Evolutionary conservation across 108 stramenopile genomes (phyloP).

Genomic region (Skeletonema tropicum): DNA sequence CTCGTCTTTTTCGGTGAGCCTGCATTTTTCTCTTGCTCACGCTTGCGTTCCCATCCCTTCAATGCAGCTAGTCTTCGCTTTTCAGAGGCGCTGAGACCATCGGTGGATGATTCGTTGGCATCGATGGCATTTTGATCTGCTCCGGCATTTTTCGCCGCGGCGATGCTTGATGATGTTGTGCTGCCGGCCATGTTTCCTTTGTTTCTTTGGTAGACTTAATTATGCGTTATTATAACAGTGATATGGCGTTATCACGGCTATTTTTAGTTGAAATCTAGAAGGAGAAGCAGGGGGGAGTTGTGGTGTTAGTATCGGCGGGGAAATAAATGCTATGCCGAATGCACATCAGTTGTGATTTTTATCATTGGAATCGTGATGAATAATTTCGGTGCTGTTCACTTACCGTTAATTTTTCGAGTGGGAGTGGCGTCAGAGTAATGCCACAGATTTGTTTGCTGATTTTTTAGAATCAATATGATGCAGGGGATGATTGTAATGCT

Average conservation of each 20-base stretch:
- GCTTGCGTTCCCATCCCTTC: neutral
- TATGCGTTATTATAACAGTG: neutral
- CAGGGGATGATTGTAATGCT: too few species aligned
- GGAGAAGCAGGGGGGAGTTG: neutral
- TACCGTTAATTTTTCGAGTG: neutral
- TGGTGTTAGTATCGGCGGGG: neutral
- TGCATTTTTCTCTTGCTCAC: neutral
- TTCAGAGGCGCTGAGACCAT: neutral
- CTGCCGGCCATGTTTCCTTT: neutral
- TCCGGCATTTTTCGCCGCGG: neutral
- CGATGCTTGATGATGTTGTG: neutral
- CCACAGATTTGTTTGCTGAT: neutral
- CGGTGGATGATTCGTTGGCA: neutral
- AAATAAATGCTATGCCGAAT: neutral
- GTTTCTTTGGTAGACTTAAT: neutral
- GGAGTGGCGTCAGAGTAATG: neutral
- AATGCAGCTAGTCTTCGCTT: neutral
- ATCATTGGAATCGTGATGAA: neutral
- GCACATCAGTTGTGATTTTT: conserved; percentile 5
- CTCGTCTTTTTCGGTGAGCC: neutral
- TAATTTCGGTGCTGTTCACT: neutral
- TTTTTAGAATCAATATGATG: too few species aligned
- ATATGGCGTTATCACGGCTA: neutral
- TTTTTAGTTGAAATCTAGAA: neutral
- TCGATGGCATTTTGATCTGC: neutral